Evolutionary conservation across 352 stramenopile species (phyloP), one percentile per base, ranked within the genome.

Genomic region (Thalassiosira hispida): DNA sequence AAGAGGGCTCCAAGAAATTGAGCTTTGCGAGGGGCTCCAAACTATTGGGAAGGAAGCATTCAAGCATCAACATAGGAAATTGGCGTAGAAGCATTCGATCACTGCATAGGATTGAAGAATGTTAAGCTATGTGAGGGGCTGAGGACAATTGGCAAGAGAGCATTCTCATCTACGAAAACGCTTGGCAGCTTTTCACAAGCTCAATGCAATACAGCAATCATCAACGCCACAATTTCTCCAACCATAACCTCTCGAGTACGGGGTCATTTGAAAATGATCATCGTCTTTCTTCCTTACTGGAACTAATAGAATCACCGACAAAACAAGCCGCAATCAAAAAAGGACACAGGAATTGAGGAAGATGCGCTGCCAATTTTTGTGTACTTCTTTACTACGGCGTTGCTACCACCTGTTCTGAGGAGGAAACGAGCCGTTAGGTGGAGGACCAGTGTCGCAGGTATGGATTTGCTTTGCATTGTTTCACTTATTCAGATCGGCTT

Each of bases 381-480:
- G 0, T 93, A 93, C 72, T 42, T 93, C 40, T n/a, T 85, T 1
- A 92, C 72, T 56, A 93, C 88, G 29, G 81, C 77, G 1, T 47
- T 92, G 31, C 74, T 93, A 23, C 88, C 88, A 27, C 59, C 83
- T 8, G 78, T 83, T 5, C 66, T 93, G 44, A 56, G 90, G 47
- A 76, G 47, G 33, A 82, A 92, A 64, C 86, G 90, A 20, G 44
- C 38, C 9, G 74, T n/a, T n/a, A n/a, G 31, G 46, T 14, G 73
- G 82, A 35, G 88, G 88, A 14, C 77, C 70, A 29, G 85, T 93
- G 5, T 74, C 76, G 47, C 79, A 93, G 68, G 75, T 93, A 5
- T 93, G 88, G 88, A 57, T 73, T 62, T 86, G 73, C 38, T 93
- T 93, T 81, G 88, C 80, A 14, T 63, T 84, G 11, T 93, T 93